A percentile compares a stretch with the other conserved stretches of the same genome.
Evolutionary conservation across 371 early-diverging fungal genomes (phyloP).

Genomic region (Encephalitozoon intestinalis): DNA sequence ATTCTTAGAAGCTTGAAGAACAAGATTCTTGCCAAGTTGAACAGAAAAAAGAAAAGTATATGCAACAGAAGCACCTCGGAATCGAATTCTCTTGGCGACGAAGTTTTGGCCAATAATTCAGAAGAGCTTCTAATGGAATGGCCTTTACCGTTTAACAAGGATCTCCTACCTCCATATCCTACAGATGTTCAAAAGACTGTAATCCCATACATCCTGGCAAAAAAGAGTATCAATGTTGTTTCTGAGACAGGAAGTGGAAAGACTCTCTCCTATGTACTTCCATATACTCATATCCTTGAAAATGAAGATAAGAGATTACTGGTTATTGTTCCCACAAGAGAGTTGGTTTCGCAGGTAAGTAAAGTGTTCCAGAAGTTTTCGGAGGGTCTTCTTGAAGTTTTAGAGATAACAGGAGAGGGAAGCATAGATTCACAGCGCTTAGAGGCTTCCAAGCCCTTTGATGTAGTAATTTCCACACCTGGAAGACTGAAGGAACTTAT

Average conservation of each 20-base stretch:
- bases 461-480: constrained; percentile 80
- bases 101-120: no score
- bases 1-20: background rate
- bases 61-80: no score
- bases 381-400: constrained; percentile 80
- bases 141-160: background rate
- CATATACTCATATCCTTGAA: constrained; percentile 80
- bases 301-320: constrained; percentile 80
- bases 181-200: constrained; percentile 40
- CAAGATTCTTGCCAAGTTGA: background rate
- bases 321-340: constrained; percentile 96
- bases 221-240: constrained; percentile 45
- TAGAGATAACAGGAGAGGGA: constrained; percentile 92
- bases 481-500: constrained; percentile 88
- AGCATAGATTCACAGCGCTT: constrained; percentile 62
- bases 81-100: no score
- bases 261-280: constrained; percentile 52
- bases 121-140: background rate
- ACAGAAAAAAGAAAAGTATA: background rate
- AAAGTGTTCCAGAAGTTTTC: constrained; percentile 58
- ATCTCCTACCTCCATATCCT: background rate
- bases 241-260: constrained; percentile 56
- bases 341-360: constrained; percentile 68
- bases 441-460: background rate
- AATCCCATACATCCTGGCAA: constrained; percentile 45